Evolutionary conservation across 2,329 filamentous ascomycete genomes (phyloP).

Genomic region (Penicillium sp.): DNA sequence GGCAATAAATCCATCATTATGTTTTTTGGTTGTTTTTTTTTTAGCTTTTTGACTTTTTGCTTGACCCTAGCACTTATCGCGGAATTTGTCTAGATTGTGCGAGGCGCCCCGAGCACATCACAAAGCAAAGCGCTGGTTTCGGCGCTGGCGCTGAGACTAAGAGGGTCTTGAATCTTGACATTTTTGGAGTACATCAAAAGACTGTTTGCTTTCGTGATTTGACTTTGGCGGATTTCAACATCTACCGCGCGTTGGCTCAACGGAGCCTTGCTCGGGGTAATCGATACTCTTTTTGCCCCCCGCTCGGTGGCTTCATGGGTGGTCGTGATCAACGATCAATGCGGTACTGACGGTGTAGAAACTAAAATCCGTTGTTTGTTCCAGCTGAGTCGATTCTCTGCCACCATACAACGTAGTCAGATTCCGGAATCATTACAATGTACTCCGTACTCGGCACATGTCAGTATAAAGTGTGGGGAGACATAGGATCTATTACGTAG

Average conservation of each 20-base stretch:
- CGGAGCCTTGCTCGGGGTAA: background rate
- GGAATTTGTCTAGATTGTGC: constrained; percentile 3
- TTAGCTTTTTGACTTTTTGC: constrained; percentile 2
- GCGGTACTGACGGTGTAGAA: constrained; percentile 1
- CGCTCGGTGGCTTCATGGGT: background rate
- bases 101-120: constrained; percentile 9
- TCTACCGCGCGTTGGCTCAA: background rate
- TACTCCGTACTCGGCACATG: background rate
- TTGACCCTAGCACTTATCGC: background rate
- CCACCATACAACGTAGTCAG: background rate
- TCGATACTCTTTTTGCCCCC: background rate
- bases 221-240: background rate
- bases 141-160: background rate
- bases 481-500: constrained; percentile 10
- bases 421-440: background rate
- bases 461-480: constrained; percentile 5
- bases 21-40: background rate
- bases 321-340: background rate
- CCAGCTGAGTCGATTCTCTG: background rate
- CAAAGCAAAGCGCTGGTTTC: background rate
- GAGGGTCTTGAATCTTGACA: constrained; percentile 1
- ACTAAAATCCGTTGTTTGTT: background rate
- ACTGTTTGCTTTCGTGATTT: constrained; percentile 1
- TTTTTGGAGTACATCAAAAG: background rate
- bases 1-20: background rate